Base-by-base conservation (phyloP, 1,139 yeast species). In the Martiniozyma asiatica region DNA sequence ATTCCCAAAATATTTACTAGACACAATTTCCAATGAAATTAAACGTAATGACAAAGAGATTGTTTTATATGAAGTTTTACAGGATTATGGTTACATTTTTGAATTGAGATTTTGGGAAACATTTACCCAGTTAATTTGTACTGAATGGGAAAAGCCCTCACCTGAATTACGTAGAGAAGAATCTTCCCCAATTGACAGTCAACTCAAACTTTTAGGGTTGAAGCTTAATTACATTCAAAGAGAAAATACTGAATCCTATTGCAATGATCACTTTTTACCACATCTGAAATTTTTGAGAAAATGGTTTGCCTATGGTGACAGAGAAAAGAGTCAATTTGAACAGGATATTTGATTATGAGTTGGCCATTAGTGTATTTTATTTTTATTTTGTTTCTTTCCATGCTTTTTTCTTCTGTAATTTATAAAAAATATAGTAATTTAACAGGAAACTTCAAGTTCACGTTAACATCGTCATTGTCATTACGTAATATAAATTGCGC, bases 1-100 rank as follows among this genome's bases (percentile, higher is more conserved):
- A n/a, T 72, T 73, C 42, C 80, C 81, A n/a, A 73, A 73, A 42
- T 61, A 61, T 38, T 65, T 60, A 39, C 75, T 78, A 11, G 54
- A 59, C 35, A 61, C 68, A 55, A 50, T 73, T 18, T 63, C 46
- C 21, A 31, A 62, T 33, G 76, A 68, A 36, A 58, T 68, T 36
- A 34, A 25, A 3, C 32, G 24, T 12, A 59, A 62, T 36, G 49
- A 47, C 6, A 36, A 44, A 20, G 50, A 47, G 7, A 8, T 34
- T 5, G 10, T 35, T 31, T 8, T 59, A 50, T 35, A 41, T 47
- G 22, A 50, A 51, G 39, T 42, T 50, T 42, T 55, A 50, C 31
- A 27, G 22, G 4, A 43, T 50, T 10, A 18, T 35, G 30, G 31
- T 2, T 56, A 56, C 32, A 58, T 54, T 31, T 55, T 57, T 26